Evolutionary conservation across 495 filamentous ascomycete species (phyloP), one percentile per base, ranked within the genome.

Genomic region (Podospora comata): DNA sequence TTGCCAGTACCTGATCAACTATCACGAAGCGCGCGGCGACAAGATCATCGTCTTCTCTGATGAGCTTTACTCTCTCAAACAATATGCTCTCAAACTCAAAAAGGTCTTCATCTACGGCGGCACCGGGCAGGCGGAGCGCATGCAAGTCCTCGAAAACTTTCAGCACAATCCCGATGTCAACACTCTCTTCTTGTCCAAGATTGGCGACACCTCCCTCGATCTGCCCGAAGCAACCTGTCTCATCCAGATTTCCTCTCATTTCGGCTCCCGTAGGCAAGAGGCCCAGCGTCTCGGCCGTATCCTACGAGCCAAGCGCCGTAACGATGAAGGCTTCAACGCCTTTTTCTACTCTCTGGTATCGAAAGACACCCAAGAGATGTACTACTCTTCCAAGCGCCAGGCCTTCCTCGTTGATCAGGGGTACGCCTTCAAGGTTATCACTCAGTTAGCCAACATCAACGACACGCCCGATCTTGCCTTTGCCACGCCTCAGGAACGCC

Each of bases 41-140:
- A 99, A 99, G 76, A 91, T 98, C 74, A 98, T 99, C 70, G 96
- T 99, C 65, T 99, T 98, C 78, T 96, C 93, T 1, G 95, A 99
- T 78, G 97, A 99, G 75, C 94, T 99, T 70, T 99, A 94, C 78
- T 94, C 96, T 0, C 85, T 99, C 57, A 86, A 93, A 74, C 82
- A 85, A 27, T 97, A 98, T 75, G 95, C 95, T 15, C 79, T 88
- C 30, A 93, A 92, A 69, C 83, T 99, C 34, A 85, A 87, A 48
- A 97, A 97, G 75, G 91, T 90, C 54, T 98, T 90, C 79, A 98
- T 99, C 77, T 98, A 90, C 77, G 95, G 95, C 65, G 92, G 89
- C 70, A 99, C 95, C 2, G 84, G 87, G 5, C 92, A 97, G 70
- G 81, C 85, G 11, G 95, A 99, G 79, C 92, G 95, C 44, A 86